Percentiles rank a stretch among this genome's conserved stretches.
These are phyloP conservation scores for Fusarium penzigii DNA, from an alignment of 2,329 filamentous ascomycete genomes.

Conservation along the genomic window DNA sequence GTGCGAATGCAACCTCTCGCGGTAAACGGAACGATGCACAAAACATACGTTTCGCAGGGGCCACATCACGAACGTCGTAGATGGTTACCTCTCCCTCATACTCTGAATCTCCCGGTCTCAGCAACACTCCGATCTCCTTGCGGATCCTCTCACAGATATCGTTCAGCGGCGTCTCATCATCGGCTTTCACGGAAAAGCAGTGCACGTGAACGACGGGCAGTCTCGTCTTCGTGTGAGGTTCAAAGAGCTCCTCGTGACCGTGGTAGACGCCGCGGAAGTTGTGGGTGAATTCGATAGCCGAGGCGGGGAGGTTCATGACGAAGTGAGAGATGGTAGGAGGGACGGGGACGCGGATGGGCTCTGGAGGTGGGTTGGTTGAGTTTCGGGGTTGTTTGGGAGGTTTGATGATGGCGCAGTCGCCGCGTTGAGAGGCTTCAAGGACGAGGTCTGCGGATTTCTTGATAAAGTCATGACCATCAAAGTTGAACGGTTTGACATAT, in stretches of 20 bases:
- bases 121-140: slow-evolving; percentile 41
- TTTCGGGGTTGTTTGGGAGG: slow-evolving; percentile 41
- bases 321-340: slow-evolving; percentile 86
- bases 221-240: slow-evolving; percentile 55
- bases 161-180: slow-evolving; percentile 66
- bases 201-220: slow-evolving; percentile 91
- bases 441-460: slow-evolving; percentile 64
- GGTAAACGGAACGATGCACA: slow-evolving; percentile 91
- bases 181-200: slow-evolving; percentile 84
- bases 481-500: slow-evolving; percentile 78
- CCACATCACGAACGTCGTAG: slow-evolving; percentile 79
- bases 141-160: slow-evolving; percentile 47
- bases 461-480: slow-evolving; percentile 83
- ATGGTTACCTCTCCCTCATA: slow-evolving; percentile 55
- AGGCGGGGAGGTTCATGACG: slow-evolving; percentile 96
- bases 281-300: slow-evolving; percentile 79
- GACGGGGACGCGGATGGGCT: slow-evolving; percentile 49
- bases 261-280: slow-evolving; percentile 71
- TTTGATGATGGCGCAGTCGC: slow-evolving; percentile 56
- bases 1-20: slow-evolving; percentile 74
- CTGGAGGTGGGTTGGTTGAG: slow-evolving; percentile 38
- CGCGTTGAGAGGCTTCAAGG: slow-evolving; percentile 49
- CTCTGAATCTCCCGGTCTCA: slow-evolving; percentile 47
- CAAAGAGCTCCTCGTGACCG: slow-evolving; percentile 67
- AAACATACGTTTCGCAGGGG: slow-evolving; percentile 94